Base-by-base conservation (phyloP, 805 yeast species). In the Blastobotrys terrestris region DNA sequence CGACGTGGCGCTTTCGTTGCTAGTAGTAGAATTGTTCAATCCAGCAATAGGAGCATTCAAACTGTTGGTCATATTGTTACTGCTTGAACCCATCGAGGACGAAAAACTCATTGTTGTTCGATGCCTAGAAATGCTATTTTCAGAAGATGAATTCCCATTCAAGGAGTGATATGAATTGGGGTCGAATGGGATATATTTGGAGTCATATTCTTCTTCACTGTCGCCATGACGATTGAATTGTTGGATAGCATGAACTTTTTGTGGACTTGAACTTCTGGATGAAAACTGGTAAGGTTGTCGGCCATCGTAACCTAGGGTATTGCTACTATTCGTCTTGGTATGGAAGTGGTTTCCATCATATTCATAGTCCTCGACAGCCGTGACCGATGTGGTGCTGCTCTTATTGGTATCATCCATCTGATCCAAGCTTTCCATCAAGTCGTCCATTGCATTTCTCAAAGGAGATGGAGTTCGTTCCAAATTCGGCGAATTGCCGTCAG, bases 21-120 rank as follows among this genome's bases (percentile, higher is more conserved):
- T 84, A 0, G 96, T 86, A 3, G 96, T 96, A 70, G 94, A 85
- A 56, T 86, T 77, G 65, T 87, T 94, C 39, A 79, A 76, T 68
- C 76, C 66, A 7, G 73, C 63, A 1, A 79, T 73, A 26, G 75
- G 57, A 2, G 62, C 50, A 7, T 60, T 54, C 48, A 60, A 52
- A 39, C 42, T 16, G 44, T 58, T 56, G 16, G 51, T 42, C 35
- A 55, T 52, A n/a, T n/a, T n/a, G 35, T 26, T 26, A 26, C 11
- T 26, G 35, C 8, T 11, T 26, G 35, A 26, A 5, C 35, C 35
- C 35, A 26, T 11, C 11, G 35, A 26, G 8, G 35, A 26, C 35
- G 35, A 26, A 26, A 26, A 26, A 11, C 35, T 26, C 35, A 26
- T 26, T 26, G 35, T 26, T 11, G 35, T 26, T 5, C 35, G 35